Evolutionary conservation across 2,329 filamentous ascomycete species (phyloP), one percentile per base, ranked within the genome.

Genomic region (Phaeosphaeriaceae sp.): DNA sequence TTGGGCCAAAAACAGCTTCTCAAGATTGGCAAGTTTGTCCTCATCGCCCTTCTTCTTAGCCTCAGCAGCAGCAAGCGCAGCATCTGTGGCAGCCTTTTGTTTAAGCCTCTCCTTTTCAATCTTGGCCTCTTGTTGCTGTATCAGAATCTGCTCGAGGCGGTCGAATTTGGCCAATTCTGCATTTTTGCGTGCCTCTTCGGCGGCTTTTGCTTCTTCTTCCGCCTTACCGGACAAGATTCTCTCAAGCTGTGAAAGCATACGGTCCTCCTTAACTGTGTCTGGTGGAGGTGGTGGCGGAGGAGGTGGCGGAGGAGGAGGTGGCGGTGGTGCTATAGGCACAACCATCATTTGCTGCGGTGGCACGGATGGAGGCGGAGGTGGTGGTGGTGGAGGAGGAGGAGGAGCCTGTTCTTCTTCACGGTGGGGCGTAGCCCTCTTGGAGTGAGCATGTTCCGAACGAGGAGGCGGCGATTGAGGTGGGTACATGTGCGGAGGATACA

Each of bases 1-100:
- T 26, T 75, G 73, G 42, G 74, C 71, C 42, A 75, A 62, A 45
- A 78, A 69, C 18, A 78, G 60, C 43, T 72, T 68, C 43, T 75
- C 69, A 23, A 77, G 60, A 21, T 65, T 64, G 18, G 48, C 61
- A 16, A 65, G 62, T 44, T 65, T 65, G 50, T 65, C 62, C 48
- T 74, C 72, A 29, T 75, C 70, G 6, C 64, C 69, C 48, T 59
- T 69, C 52, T 73, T 73, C 54, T 65, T 65, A 5, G 66, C 64
- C 5, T 71, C 70, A 2, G 50, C 61, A 6, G 65, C 68, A 2
- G 46, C 60, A 2, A 43, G 40, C 12, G 56, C 60, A 13, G 70
- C 70, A 7, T 74, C 69, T 23, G 64, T 64, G 1, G 65, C 64
- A 26, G 66, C 69, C 41, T 68, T 55, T 26, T 26, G 23, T 9